Evolutionary conservation across 768 basidiomycete species (phyloP).

Genomic region (Tulasnella sp.): DNA sequence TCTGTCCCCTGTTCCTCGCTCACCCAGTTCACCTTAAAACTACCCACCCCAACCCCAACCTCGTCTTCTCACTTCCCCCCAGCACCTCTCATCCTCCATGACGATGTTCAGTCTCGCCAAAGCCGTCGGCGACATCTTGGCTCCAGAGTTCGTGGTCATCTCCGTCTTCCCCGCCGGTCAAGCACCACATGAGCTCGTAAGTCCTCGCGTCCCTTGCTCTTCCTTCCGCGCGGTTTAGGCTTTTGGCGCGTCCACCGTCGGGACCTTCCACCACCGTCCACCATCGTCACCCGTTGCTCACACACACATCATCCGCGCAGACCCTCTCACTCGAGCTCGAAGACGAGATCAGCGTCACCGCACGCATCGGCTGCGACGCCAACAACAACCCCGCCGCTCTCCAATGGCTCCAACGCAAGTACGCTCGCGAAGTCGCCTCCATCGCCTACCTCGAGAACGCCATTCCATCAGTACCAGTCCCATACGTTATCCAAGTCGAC

Average conservation of each 20-base stretch:
- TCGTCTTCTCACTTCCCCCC: constrained; percentile 12
- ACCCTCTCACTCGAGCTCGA: constrained; percentile 21
- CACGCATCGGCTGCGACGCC: constrained; percentile 22
- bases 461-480: constrained; percentile 18
- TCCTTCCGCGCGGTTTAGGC: constrained; percentile 14
- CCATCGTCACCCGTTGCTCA: neutral
- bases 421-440: constrained; percentile 23
- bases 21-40: neutral
- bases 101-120: constrained; percentile 24
- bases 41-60: neutral
- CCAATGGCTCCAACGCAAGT: constrained; percentile 24
- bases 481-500: constrained; percentile 25
- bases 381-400: constrained; percentile 23
- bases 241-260: neutral
- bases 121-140: constrained; percentile 19
- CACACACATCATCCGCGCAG: constrained; percentile 2
- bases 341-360: constrained; percentile 23
- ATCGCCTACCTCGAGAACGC: constrained; percentile 21
- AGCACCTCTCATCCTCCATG: constrained; percentile 9
- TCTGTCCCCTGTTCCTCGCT: neutral
- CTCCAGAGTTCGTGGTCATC: constrained; percentile 24
- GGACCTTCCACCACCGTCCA: neutral
- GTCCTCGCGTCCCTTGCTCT: neutral
- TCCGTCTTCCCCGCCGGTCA: constrained; percentile 18
- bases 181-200: constrained; percentile 14